Base-by-base conservation (phyloP, 2,329 filamentous ascomycete genomes). In the Alternaria angustiovoidea region DNA sequence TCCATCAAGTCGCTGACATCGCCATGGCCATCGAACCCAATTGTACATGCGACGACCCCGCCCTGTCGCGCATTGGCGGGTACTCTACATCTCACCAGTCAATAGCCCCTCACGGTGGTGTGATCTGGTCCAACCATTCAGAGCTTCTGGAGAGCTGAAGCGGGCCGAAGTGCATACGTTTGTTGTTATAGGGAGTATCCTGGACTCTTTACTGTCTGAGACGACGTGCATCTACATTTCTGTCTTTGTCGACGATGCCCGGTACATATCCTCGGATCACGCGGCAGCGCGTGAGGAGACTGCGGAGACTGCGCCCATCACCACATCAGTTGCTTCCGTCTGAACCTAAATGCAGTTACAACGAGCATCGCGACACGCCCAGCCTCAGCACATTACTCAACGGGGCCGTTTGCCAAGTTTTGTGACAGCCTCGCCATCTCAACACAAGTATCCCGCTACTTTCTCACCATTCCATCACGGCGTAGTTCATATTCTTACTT, bases 11-110 rank as follows among this genome's bases (percentile, higher is more conserved):
- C 11, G 51, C 34, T 47, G 41, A 43, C 49, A 54, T 54, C 49
- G 55, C 55, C 49, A 38, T 49, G 46, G 30, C 46, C 46, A 49
- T 38, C 32, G 32, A 38, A 34, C 16, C 30, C 30, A 14, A 24
- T 41, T 41, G 46, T 48, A 36, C 30, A 48, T 48, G 46, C 46
- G 46, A 48, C 30, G 46, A 48, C 46, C 46, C 46, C 46, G 46
- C 46, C 30, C 46, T 4, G 30, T 48, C 18, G 39, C 16, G 32
- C 46, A 48, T 48, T 48, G 46, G 46, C 46, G 30, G 12, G 18
- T 30, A n/a, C 22, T 26, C 11, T 49, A 38, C 32, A 36, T 49
- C 34, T 18, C 46, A 24, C 30, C 32, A 49, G 46, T 48, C 46
- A 18, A 24, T 20, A 34, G 30, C 46, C 32, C 30, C 32, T 46